A percentile compares a stretch with the other conserved stretches of the same genome.
phyloP scores from a whole-genome alignment of 2,329 filamentous ascomycete genomes.

The Colletotrichum navitas region DNA sequence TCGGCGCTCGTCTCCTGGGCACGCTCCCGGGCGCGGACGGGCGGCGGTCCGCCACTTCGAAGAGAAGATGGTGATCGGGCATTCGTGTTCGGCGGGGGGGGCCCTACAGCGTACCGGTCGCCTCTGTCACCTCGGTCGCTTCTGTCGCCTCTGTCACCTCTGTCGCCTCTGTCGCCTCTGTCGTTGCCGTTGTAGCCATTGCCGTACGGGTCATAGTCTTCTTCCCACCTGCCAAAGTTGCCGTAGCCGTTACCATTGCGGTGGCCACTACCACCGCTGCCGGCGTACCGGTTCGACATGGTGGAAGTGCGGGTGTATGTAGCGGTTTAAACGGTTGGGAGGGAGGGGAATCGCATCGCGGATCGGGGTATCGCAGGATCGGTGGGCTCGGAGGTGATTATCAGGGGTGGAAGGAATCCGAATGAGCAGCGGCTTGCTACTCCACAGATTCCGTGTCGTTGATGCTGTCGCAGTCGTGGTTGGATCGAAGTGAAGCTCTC shows the following conservation, averaged over 20 bases:
- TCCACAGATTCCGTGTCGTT: not conserved
- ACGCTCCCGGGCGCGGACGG: conserved; percentile 45
- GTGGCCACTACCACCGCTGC: conserved; percentile 51
- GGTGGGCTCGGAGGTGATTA: not conserved
- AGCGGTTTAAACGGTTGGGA: conserved; percentile 34
- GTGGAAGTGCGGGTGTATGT: conserved; percentile 22
- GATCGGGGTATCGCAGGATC: not conserved
- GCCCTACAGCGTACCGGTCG: conserved; percentile 56
- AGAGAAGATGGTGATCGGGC: conserved; percentile 46
- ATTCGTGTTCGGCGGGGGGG: conserved; percentile 48
- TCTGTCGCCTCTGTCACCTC: conserved; percentile 50
- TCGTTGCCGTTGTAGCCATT: conserved; percentile 57
- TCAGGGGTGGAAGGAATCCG: not conserved
- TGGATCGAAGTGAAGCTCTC: conserved; percentile 10
- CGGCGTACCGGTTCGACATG: conserved; percentile 45
- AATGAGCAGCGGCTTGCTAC: not conserved
- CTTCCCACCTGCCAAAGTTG: conserved; percentile 56
- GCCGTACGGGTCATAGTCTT: conserved; percentile 65
- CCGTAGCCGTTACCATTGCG: conserved; percentile 57
- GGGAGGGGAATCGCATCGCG: conserved; percentile 37
- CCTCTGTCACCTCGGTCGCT: no score
- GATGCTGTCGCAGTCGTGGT: not conserved
- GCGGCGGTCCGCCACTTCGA: conserved; percentile 49
- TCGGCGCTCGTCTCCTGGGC: conserved; percentile 64
- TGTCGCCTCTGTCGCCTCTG: conserved; percentile 52